These are phyloP conservation scores for Onygenales sp. DNA, from an alignment of 2,329 filamentous ascomycete species.

Conservation along the genomic window DNA sequence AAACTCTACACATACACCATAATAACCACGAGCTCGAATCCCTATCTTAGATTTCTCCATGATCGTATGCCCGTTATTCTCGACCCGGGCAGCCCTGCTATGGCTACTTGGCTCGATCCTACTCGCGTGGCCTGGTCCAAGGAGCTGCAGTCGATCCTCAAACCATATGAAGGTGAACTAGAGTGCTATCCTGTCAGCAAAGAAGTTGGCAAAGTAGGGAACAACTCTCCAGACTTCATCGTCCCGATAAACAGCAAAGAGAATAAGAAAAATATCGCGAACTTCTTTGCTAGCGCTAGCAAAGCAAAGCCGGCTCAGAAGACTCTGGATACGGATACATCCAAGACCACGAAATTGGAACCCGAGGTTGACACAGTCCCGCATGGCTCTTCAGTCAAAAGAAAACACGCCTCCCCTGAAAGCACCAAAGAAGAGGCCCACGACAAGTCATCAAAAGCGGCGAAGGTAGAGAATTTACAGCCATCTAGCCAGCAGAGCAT, in stretches of 20 bases:
- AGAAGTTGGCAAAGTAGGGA: conserved; percentile 90
- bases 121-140: conserved; percentile 60
- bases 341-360: conserved; percentile 18
- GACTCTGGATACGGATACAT: conserved; percentile 9
- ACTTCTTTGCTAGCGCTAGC: conserved; percentile 67
- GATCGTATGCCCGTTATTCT: conserved; percentile 94
- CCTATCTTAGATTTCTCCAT: conserved; percentile 76
- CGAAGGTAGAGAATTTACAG: background rate
- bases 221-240: conserved; percentile 75
- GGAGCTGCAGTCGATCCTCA: conserved; percentile 69
- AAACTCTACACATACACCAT: conserved; percentile 84
- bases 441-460: conserved; percentile 3
- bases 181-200: conserved; percentile 79
- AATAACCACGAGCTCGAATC: conserved; percentile 81
- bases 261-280: conserved; percentile 88
- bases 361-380: conserved; percentile 11
- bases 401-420: conserved; percentile 5
- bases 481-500: too few relatives aligned
- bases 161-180: conserved; percentile 67
- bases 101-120: conserved; percentile 73
- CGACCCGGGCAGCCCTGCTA: conserved; percentile 60
- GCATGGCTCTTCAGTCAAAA: conserved; percentile 14
- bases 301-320: conserved; percentile 15
- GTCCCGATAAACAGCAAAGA: conserved; percentile 73
- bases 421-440: conserved; percentile 34